Base-by-base conservation (phyloP, 2,329 filamentous ascomycete genomes). In the Verticillium tricorpus region DNA sequence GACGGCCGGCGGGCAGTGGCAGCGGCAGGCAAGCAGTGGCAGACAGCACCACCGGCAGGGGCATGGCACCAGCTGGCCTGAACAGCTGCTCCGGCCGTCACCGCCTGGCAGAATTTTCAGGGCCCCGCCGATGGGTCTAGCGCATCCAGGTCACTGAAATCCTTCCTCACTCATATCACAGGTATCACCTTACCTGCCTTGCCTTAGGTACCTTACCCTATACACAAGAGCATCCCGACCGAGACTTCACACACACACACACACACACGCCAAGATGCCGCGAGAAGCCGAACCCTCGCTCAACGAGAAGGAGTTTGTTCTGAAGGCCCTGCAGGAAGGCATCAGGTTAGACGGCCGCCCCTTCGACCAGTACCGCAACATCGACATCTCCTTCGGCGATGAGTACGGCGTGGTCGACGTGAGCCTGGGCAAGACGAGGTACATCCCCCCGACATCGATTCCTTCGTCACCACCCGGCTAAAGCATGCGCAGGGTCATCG, bases 401-500 rank as follows among this genome's bases (percentile, higher is more conserved):
- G 92, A 97, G 70, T 93, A 93, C 82, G 95, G 95, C 65, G 88
- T 94, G 68, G 92, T 90, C 68, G 92, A 97, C 71, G 90, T 97
- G 45, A 85, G 88, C 66, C 79, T 97, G 65, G 95, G 95, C 68
- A 96, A 94, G 80, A 98, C 95, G 61, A 91, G 89, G 93, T 94
- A 76, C 62, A 11, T 56, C 17, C 3, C 17, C 17, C 8, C 28
- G 14, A 34, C 11, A 57, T 28, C 25, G 17, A 19, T 5, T 11
- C 2, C 1, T 22, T 11, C 7, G 8, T 7, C 7, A 15, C 11
- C 15, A 14, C 1, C 6, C 25, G 35, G 31, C 62, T 67, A 59
- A 59, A 67, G 25, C 14, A n/a, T n/a, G 32, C 31, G 22, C 68
- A 96, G 93, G 70, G 86, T 97, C 62, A 80, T 96, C 64, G 92